These are phyloP conservation scores for Trichoderma sp. DNA, from an alignment of 2,329 filamentous ascomycete species.

Conservation along the genomic window DNA sequence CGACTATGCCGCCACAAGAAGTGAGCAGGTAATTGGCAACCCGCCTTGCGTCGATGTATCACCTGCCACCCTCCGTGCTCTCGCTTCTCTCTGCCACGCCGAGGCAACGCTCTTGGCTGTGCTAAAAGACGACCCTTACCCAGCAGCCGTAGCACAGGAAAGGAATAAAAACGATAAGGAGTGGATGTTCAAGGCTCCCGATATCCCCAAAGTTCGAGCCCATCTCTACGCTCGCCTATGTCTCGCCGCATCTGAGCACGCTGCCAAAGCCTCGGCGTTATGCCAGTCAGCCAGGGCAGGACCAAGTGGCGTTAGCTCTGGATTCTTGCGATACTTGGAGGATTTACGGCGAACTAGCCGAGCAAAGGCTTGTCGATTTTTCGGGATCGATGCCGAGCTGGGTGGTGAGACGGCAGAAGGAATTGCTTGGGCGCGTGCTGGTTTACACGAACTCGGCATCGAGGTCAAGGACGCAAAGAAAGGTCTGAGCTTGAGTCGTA, in stretches of 20 bases:
- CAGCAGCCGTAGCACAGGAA: slow-evolving; percentile 75
- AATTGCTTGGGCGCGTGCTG: slow-evolving; percentile 83
- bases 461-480: slow-evolving; percentile 54
- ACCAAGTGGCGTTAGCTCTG: slow-evolving; percentile 59
- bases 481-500: slow-evolving; percentile 58
- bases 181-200: slow-evolving; percentile 94
- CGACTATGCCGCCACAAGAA: slow-evolving; percentile 64
- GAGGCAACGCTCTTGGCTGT: slow-evolving; percentile 90
- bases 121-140: slow-evolving; percentile 92
- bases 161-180: slow-evolving; percentile 83
- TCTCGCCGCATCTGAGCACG: slow-evolving; percentile 85
- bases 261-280: slow-evolving; percentile 66
- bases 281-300: slow-evolving; percentile 43
- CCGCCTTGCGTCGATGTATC: slow-evolving; percentile 56
- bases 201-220: slow-evolving; percentile 84
- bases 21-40: slow-evolving; percentile 44
- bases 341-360: slow-evolving; percentile 74
- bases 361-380: slow-evolving; percentile 85
- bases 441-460: slow-evolving; percentile 72
- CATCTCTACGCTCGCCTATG: slow-evolving; percentile 87
- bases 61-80: slow-evolving; percentile 54
- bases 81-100: slow-evolving; percentile 71
- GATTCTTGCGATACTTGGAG: slow-evolving; percentile 71
- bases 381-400: slow-evolving; percentile 85
- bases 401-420: slow-evolving; percentile 79